A percentile compares a stretch with the other conserved stretches of the same genome.
Evolutionary conservation across 208 protist genomes (phyloP).

Genomic region (Angomonas ambiguus): DNA sequence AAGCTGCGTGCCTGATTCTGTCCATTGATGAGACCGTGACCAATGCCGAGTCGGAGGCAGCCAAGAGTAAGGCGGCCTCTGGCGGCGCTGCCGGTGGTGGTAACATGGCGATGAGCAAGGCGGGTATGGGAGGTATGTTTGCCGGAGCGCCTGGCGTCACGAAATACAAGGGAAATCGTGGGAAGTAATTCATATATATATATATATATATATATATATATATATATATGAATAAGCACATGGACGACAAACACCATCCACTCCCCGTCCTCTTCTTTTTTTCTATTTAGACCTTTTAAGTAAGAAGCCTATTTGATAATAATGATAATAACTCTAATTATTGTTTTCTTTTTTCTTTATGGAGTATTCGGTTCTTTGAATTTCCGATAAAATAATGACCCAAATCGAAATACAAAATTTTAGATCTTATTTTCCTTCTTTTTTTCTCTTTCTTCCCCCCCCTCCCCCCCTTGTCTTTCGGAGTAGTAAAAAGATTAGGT

Average conservation of each 20-base stretch:
- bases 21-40: conserved; percentile 99
- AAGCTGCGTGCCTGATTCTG: conserved; percentile 99
- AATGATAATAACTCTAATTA: not conserved
- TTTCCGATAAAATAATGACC: too few species aligned
- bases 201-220: not conserved
- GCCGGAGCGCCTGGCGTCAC: conserved; percentile 81
- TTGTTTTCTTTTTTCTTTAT: too few species aligned
- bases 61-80: conserved; percentile 80
- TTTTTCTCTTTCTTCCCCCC: conserved; percentile 9
- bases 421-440: not conserved
- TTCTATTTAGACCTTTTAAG: too few species aligned
- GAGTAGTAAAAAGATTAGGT: not conserved
- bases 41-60: conserved; percentile 89
- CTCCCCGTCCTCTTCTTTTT: too few species aligned
- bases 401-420: not conserved
- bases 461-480: not conserved
- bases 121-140: conserved; percentile 92
- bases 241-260: too few species aligned
- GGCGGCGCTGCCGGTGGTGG: conserved; percentile 47
- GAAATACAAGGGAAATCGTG: conserved; percentile 78
- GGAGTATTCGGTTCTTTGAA: too few species aligned
- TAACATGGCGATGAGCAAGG: conserved; percentile 84
- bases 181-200: conserved; percentile 43
- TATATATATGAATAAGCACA: not conserved
- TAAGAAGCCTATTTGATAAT: not conserved